phyloP scores from a whole-genome alignment of 768 basidiomycete genomes.

The Baorangia bicolor region DNA sequence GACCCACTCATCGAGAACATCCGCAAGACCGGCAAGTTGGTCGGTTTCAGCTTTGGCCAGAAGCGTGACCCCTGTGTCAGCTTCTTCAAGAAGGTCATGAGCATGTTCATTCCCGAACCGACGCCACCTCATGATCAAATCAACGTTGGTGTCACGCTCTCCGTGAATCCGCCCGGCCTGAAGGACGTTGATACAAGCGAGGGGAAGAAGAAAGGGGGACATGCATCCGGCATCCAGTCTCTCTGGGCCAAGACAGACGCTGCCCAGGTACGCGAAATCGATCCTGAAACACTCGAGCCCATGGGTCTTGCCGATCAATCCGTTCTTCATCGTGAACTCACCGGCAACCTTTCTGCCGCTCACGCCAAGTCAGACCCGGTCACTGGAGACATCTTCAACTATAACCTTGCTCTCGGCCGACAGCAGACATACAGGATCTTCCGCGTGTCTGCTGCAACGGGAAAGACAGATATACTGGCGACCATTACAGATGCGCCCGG shows the following conservation, averaged over 20 bases:
- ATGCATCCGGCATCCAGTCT: constrained; percentile 26
- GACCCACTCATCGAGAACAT: constrained; percentile 31
- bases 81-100: constrained; percentile 33
- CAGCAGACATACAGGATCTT: constrained; percentile 34
- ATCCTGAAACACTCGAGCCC: constrained; percentile 39
- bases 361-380: constrained; percentile 38
- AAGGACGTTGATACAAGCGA: constrained; percentile 21
- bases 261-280: constrained; percentile 30
- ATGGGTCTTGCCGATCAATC: constrained; percentile 30
- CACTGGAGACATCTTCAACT: constrained; percentile 39
- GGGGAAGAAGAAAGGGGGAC: constrained; percentile 21
- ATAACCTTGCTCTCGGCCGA: constrained; percentile 30
- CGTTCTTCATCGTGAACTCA: constrained; percentile 33
- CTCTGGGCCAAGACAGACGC: constrained; percentile 36
- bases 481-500: constrained; percentile 37
- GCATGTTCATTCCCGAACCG: constrained; percentile 26
- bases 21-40: constrained; percentile 22
- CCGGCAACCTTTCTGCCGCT: constrained; percentile 34
- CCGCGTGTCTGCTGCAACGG: constrained; percentile 32
- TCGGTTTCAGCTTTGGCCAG: constrained; percentile 27
- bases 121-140: neutral
- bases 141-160: constrained; percentile 31
- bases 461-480: constrained; percentile 35
- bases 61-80: constrained; percentile 33
- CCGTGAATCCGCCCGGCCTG: constrained; percentile 30